Percentiles rank a stretch among this genome's conserved stretches.
phyloP scores from a whole-genome alignment of 2,329 filamentous ascomycete species.

The Graphiopsis chlorocephala region DNA sequence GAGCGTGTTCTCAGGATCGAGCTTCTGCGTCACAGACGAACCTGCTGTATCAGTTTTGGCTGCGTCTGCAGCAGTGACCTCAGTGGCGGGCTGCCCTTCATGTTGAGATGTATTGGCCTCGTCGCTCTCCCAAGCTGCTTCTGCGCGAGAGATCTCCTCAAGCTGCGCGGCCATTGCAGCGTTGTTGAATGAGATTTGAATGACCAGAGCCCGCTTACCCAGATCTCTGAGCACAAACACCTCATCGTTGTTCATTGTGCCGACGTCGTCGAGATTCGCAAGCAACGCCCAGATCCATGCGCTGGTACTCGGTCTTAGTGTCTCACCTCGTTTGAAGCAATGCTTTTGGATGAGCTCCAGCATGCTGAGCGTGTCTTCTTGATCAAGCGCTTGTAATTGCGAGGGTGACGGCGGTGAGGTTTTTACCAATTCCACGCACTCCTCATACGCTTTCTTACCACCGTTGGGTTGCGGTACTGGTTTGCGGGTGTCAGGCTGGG shows the following conservation, averaged over 20 bases:
- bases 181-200: constrained; percentile 29
- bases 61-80: constrained; percentile 8
- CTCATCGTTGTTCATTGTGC: constrained; percentile 72
- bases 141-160: constrained; percentile 20
- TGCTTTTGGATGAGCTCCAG: constrained; percentile 54
- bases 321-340: constrained; percentile 60
- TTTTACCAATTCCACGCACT: constrained; percentile 50
- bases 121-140: background rate
- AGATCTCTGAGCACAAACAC: constrained; percentile 75
- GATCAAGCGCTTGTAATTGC: constrained; percentile 56
- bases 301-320: constrained; percentile 65
- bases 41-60: constrained; percentile 14
- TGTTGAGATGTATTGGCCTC: background rate
- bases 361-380: constrained; percentile 63
- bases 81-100: constrained; percentile 6
- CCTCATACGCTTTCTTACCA: constrained; percentile 52
- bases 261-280: constrained; percentile 65
- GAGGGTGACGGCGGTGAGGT: constrained; percentile 47
- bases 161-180: constrained; percentile 28
- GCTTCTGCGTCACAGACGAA: constrained; percentile 24
- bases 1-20: constrained; percentile 30
- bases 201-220: constrained; percentile 63
- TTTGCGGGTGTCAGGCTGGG: background rate
- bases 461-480: constrained; percentile 41
- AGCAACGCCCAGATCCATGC: constrained; percentile 84